Evolutionary conservation across 1,139 yeast species (phyloP), one percentile per base, ranked within the genome.

Genomic region (Insectozyma bohioensis): DNA sequence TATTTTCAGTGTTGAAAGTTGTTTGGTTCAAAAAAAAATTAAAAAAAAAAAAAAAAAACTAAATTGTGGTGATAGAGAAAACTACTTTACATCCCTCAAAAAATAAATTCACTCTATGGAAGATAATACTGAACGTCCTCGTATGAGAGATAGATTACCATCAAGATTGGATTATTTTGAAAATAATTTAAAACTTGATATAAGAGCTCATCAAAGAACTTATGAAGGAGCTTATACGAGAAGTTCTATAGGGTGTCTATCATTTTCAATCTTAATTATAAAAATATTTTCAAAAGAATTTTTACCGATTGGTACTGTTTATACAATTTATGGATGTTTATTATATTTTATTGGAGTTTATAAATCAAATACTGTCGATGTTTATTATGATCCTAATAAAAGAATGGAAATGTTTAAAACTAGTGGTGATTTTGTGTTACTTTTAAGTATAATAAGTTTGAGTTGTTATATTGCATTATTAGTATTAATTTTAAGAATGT

Each of bases 221-320:
- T 76, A 76, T 46, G 81, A 76, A 49, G 82, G 82, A 0, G 80
- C 82, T 3, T 76, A 76, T 46, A 67, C 78, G 9, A 49, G 82
- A 34, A 66, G 79, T 3, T 73, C 80, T 19, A 54, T 76, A 15
- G 70, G 70, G 22, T 56, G 70, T 33, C 51, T 70, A n/a, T 65
- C 72, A 18, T 69, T 70, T 42, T 57, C 74, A 4, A 58, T 68
- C n/a, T 44, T 74, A 31, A 66, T 76, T 27, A 63, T 76, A 46
- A 75, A 75, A 51, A 52, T 76, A 26, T 76, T 76, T 47, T 67
- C 77, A 15, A 58, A 51, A 33, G 80, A 75, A 41, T 76, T 75
- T 44, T 57, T 75, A 36, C 73, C 75, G 0, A 58, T 76, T 18
- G 81, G 81, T 0, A 58, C 73, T 2, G 67, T 75, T 2, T 76